A percentile compares a stretch with the other conserved stretches of the same genome.
Evolutionary conservation across 129 eudicot species (phyloP).

Genomic region (Tagetes patula): DNA sequence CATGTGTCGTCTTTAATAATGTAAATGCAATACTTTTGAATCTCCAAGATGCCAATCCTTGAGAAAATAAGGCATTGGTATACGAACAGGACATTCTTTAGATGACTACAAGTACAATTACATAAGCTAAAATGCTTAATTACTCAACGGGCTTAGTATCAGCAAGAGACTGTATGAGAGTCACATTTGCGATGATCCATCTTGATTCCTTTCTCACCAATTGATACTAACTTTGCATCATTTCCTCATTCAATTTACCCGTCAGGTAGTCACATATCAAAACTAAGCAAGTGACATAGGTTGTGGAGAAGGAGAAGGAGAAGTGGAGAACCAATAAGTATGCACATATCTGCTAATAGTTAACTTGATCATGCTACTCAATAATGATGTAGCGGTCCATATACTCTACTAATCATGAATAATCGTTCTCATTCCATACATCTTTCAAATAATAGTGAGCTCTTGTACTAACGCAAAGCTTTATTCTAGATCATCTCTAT

Average conservation of each 20-base stretch:
- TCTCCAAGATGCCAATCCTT: slow-evolving; percentile 7
- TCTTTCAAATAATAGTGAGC: background rate
- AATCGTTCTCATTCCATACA: background rate
- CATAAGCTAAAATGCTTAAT: slow-evolving; percentile 7
- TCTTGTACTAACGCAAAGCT: background rate
- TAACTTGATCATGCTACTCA: background rate
- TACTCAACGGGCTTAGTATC: slow-evolving; percentile 18
- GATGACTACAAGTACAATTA: background rate
- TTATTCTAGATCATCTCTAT: background rate
- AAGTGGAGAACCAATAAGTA: background rate
- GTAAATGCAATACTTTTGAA: background rate
- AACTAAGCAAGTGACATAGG: background rate
- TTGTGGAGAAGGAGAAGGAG: background rate
- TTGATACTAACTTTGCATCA: background rate
- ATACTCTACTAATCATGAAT: background rate
- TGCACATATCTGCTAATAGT: background rate
- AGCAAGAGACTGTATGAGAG: background rate
- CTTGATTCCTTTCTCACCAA: background rate
- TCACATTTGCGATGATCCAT: background rate
- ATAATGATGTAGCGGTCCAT: background rate
- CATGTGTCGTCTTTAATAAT: background rate
- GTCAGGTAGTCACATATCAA: background rate
- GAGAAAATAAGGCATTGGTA: background rate
- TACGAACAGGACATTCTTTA: background rate
- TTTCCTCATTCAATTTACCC: background rate